A percentile compares a stretch with the other conserved stretches of the same genome.
These are phyloP conservation scores for Heliophila coronopifolia DNA, from an alignment of 441 rosid species.

Conservation along the genomic window DNA sequence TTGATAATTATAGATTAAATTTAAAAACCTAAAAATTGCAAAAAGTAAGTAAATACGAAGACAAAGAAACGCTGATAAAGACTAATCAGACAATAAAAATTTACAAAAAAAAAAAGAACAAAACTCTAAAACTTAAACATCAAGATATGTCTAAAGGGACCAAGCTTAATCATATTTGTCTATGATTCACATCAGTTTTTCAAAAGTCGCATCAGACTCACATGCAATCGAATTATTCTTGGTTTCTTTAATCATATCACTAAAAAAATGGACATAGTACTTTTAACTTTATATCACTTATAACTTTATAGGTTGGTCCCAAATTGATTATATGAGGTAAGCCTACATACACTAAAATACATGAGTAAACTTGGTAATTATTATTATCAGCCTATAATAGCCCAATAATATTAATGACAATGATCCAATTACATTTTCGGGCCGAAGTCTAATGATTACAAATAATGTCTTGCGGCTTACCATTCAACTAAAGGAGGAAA, in stretches of 20 bases:
- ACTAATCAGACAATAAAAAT: not conserved
- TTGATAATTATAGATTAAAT: no score
- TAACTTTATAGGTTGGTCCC: conserved; percentile 30
- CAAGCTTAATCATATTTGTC: conserved; percentile 23
- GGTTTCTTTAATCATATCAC: conserved; percentile 33
- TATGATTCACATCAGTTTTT: conserved; percentile 23
- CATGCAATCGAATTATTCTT: conserved; percentile 26
- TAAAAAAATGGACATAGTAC: conserved; percentile 7
- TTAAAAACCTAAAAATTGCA: no score
- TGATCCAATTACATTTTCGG: not conserved
- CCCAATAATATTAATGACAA: not conserved
- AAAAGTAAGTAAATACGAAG: no score
- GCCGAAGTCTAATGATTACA: no score
- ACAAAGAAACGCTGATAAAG: no score
- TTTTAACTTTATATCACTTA: conserved; percentile 2
- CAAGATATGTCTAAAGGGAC: conserved; percentile 18
- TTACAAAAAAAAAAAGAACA: not conserved
- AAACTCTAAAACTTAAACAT: conserved; percentile 13
- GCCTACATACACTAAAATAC: not conserved
- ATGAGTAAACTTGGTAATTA: not conserved
- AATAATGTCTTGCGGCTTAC: not conserved
- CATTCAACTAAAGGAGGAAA: not conserved
- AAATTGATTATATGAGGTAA: not conserved
- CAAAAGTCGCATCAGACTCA: conserved; percentile 28
- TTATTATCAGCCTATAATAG: not conserved